A percentile compares a stretch with the other conserved stretches of the same genome.
Evolutionary conservation across 2,329 filamentous ascomycete species (phyloP).

Genomic region (Rhynchosporium graminicola): DNA sequence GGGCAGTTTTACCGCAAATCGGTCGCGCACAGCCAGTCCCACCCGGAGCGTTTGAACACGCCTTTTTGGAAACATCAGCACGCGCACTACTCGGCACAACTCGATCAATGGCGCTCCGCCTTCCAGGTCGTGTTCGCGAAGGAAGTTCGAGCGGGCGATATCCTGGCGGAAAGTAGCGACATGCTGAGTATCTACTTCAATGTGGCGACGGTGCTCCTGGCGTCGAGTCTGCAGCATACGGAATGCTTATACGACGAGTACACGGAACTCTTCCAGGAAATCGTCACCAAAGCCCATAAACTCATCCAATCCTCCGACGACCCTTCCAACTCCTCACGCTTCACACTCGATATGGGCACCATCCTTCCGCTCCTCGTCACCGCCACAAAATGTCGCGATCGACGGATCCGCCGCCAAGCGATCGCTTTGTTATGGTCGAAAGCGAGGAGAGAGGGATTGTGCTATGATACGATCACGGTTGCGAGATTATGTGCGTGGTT

Average conservation of each 20-base stretch:
- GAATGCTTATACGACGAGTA: slow-evolving; percentile 40
- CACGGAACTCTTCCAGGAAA: slow-evolving; percentile 36
- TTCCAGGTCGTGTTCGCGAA: slow-evolving; percentile 35
- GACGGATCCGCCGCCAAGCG: slow-evolving; percentile 36
- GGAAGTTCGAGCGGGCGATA: slow-evolving; percentile 33
- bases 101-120: slow-evolving; percentile 36
- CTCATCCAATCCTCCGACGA: slow-evolving; percentile 37
- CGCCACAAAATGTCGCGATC: slow-evolving; percentile 38
- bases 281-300: slow-evolving; percentile 36
- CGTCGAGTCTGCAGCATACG: slow-evolving; percentile 36
- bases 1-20: slow-evolving; percentile 39
- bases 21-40: slow-evolving; percentile 34
- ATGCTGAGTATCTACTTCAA: slow-evolving; percentile 40
- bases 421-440: slow-evolving; percentile 39
- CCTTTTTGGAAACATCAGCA: slow-evolving; percentile 36
- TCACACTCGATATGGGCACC: slow-evolving; percentile 40
- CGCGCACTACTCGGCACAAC: slow-evolving; percentile 36
- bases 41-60: slow-evolving; percentile 34
- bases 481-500: slow-evolving; percentile 40
- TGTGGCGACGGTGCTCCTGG: slow-evolving; percentile 37
- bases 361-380: slow-evolving; percentile 39
- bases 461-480: slow-evolving; percentile 39
- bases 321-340: slow-evolving; percentile 37
- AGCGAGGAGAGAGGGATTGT: slow-evolving; percentile 39
- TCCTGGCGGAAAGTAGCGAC: slow-evolving; percentile 33